Conservation (phyloP, 2,329 filamentous ascomycete genomes). For the Neofusicoccum kwambonambiense region DNA sequence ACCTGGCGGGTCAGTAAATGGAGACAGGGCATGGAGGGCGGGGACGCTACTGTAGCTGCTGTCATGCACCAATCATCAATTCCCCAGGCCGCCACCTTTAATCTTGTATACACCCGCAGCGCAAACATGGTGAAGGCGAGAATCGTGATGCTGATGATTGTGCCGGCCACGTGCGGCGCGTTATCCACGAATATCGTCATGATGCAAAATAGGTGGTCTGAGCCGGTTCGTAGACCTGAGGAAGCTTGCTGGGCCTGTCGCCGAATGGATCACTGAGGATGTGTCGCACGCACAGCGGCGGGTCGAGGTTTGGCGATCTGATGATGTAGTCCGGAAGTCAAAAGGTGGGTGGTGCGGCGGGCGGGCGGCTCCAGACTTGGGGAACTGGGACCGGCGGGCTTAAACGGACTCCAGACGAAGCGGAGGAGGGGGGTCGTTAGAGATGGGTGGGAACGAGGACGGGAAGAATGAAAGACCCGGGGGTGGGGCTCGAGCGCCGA, state of each 20-base stretch:
- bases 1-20: conserved; percentile 20
- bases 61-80: conserved; percentile 33
- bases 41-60: conserved; percentile 19
- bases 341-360: not conserved
- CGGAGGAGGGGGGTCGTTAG: not conserved
- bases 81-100: conserved; percentile 27
- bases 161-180: conserved; percentile 24
- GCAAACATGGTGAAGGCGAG: conserved; percentile 23
- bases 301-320: not conserved
- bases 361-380: not conserved
- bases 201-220: not conserved
- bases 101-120: conserved; percentile 24
- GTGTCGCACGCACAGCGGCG: not conserved
- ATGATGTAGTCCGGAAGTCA: not conserved
- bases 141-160: conserved; percentile 22
- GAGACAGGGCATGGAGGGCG: conserved; percentile 8
- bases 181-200: conserved; percentile 18
- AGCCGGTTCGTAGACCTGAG: not conserved
- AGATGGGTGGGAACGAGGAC: conserved; percentile 1
- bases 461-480: conserved; percentile 8
- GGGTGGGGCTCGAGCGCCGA: not conserved
- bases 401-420: not conserved
- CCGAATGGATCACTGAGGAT: not conserved
- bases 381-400: not conserved
- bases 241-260: not conserved